Evolutionary conservation across 164 flowering plant genomes (phyloP).

Genomic region (Umbilicus rupestris): DNA sequence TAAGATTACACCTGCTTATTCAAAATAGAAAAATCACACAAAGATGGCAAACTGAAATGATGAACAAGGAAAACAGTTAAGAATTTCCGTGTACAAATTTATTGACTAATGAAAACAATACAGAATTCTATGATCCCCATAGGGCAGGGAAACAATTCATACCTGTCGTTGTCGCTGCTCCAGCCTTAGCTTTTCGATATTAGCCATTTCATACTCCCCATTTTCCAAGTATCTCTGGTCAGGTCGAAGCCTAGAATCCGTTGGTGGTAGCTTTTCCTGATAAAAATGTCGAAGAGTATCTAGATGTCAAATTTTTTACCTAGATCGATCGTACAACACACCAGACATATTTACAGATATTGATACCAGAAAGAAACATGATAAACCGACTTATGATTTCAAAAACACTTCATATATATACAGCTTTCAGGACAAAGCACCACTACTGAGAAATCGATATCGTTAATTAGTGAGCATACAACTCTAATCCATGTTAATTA

Average conservation of each 20-base stretch:
- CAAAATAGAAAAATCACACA: too few species aligned
- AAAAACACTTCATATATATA: too few species aligned
- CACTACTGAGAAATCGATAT: too few species aligned
- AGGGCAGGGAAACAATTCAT: slow-evolving; percentile 4
- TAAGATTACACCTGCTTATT: too few species aligned
- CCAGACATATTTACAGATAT: too few species aligned
- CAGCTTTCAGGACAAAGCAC: too few species aligned
- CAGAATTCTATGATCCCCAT: too few species aligned
- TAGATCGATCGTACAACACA: too few species aligned
- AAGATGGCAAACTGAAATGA: background rate
- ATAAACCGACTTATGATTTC: too few species aligned
- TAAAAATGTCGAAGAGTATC: background rate
- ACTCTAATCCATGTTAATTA: background rate
- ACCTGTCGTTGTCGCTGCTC: slow-evolving; percentile 97
- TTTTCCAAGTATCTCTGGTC: slow-evolving; percentile 87
- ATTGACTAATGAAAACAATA: background rate
- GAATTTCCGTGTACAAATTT: background rate
- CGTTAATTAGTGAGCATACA: background rate
- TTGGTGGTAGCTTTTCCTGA: slow-evolving; percentile 84
- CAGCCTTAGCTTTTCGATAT: slow-evolving; percentile 75
- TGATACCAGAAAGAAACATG: too few species aligned
- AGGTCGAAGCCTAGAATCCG: slow-evolving; percentile 90
- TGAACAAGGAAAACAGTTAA: background rate
- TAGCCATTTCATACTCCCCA: slow-evolving; percentile 85
- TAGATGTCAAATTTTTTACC: background rate